phyloP scores from a whole-genome alignment of 2,329 filamentous ascomycete genomes.

The Periconia sp. region DNA sequence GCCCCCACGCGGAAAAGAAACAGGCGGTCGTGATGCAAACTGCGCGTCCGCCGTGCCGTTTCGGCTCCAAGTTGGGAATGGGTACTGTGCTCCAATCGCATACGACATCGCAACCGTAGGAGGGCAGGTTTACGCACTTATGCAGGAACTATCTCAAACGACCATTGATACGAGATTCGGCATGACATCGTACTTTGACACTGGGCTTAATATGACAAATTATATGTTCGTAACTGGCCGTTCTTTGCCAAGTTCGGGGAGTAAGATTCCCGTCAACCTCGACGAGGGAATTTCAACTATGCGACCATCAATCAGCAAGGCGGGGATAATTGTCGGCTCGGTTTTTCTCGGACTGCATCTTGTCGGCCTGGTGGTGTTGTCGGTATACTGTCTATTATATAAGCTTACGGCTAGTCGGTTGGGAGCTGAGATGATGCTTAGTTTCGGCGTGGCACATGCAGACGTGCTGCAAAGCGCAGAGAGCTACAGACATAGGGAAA shows the following conservation, averaged over 20 bases:
- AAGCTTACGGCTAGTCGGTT: conserved; percentile 5
- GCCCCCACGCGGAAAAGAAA: too few relatives aligned
- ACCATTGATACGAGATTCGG: neutral
- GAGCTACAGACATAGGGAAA: neutral
- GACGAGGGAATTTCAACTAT: conserved; percentile 3
- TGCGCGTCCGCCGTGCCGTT: neutral
- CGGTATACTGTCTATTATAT: neutral
- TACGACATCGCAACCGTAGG: neutral
- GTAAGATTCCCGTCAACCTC: neutral
- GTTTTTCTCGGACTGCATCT: conserved; percentile 11
- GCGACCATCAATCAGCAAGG: conserved; percentile 7
- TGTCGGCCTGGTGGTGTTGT: conserved; percentile 7
- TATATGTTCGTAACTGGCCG: conserved; percentile 2
- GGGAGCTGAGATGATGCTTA: conserved; percentile 12
- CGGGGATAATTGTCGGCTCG: conserved; percentile 5
- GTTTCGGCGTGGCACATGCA: conserved; percentile 6
- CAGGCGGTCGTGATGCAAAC: neutral
- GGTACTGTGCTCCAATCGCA: neutral
- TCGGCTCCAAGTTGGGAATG: neutral
- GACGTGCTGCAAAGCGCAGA: conserved; percentile 2
- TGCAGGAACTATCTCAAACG: neutral
- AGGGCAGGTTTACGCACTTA: neutral
- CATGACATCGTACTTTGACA: too few relatives aligned
- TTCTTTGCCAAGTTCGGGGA: neutral
- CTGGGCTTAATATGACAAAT: conserved; percentile 3